Evolutionary conservation across 345 rosid species (phyloP), one percentile per base, ranked within the genome.

Genomic region (Anastatica hierochuntica): DNA sequence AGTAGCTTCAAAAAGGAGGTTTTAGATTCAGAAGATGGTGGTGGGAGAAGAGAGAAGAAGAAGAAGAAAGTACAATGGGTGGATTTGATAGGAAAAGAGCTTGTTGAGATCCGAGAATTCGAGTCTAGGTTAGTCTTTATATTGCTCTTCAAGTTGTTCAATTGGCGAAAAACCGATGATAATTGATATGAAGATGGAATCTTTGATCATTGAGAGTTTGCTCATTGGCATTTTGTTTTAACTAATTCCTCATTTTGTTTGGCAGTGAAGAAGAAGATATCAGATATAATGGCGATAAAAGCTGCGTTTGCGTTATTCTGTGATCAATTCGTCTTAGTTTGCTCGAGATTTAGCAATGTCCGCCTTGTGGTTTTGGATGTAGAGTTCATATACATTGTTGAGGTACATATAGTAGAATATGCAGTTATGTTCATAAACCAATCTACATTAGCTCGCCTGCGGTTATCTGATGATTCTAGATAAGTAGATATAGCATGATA

Each of bases 61-160:
- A 76, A 69, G 79, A 83, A 81, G 77, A 77, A 53, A 49, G 94
- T 87, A 24, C 94, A 76, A 43, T 87, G 96, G 96, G 64, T 74
- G 71, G 96, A 87, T 76, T 70, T 62, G 67, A 64, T 71, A 67
- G 96, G 94, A 64, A 84, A 81, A 57, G 85, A 84, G 42, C 79
- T 87, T 48, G 82, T 74, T 53, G 78, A 84, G 72, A 71, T 87
- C 79, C 81, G 80, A 50, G 90, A 79, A 68, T 87, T 81, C 38
- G 85, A 79, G 61, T 43, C 82, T 73, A 81, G 85, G 90, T 85
- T 57, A 17, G 75, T 37, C n/a, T 34, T 37, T 19, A 12, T 33
- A 15, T 23, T 53, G 40, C 2, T 16, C 23, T 45, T 18, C 42
- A 11, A 0, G n/a, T n/a, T 34, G 26, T 19, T 23, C 43, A 49